Percentiles rank a stretch among this genome's conserved stretches.
Evolutionary conservation across 1,284 basidiomycete species (phyloP).

Genomic region (Cutaneotrichosporon cutaneum): DNA sequence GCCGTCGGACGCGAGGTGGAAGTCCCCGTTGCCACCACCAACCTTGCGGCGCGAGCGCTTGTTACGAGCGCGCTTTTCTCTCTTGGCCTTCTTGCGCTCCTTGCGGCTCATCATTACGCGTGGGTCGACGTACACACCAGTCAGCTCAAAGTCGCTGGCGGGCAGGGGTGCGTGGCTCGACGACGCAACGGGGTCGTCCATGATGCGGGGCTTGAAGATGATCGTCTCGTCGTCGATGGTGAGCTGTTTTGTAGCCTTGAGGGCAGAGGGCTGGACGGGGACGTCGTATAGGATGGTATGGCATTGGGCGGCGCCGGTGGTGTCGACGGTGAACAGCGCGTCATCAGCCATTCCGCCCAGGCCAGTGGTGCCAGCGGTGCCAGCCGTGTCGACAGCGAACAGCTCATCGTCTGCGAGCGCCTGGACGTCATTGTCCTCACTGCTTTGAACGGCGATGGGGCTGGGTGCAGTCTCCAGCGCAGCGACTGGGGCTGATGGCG

Average conservation of each 20-base stretch:
- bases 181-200: conserved; percentile 24
- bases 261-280: conserved; percentile 4
- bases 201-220: conserved; percentile 41
- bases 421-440: conserved; percentile 3
- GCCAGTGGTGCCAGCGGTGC: conserved; percentile 3
- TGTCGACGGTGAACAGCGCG: conserved; percentile 39
- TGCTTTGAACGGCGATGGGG: background rate
- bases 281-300: conserved; percentile 31
- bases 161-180: conserved; percentile 5
- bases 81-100: conserved; percentile 35
- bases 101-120: conserved; percentile 26
- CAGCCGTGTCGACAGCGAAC: conserved; percentile 29
- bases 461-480: background rate
- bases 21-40: conserved; percentile 15
- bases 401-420: conserved; percentile 9
- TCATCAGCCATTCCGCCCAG: conserved; percentile 11
- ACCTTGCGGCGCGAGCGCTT: conserved; percentile 21
- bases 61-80: conserved; percentile 29
- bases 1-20: conserved; percentile 30
- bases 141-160: conserved; percentile 14
- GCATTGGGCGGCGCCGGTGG: conserved; percentile 15
- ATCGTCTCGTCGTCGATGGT: conserved; percentile 45
- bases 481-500: background rate
- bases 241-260: conserved; percentile 7
- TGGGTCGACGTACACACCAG: conserved; percentile 29